These are phyloP conservation scores for Mucuna pruriens DNA, from an alignment of 306 rosid species.

Conservation along the genomic window DNA sequence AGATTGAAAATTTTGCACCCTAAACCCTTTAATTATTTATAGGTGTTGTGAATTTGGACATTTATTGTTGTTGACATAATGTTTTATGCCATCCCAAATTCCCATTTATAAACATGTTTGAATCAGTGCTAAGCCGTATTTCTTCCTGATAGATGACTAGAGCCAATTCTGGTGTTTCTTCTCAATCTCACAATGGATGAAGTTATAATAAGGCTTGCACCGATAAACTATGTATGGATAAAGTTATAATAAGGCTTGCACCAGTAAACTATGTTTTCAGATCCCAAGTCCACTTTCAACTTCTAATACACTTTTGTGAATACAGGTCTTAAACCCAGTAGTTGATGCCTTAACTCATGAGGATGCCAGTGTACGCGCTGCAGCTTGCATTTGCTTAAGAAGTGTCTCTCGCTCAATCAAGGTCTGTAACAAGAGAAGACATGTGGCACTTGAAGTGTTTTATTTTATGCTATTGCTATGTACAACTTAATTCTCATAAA, in stretches of 20 bases:
- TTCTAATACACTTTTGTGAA: conserved; percentile 30
- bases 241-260: conserved; percentile 19
- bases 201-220: conserved; percentile 27
- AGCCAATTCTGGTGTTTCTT: conserved; percentile 23
- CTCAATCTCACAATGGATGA: conserved; percentile 25
- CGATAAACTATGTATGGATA: not conserved
- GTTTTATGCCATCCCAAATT: conserved; percentile 13
- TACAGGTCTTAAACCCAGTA: conserved; percentile 65
- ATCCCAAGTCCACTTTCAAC: conserved; percentile 29
- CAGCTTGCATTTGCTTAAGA: conserved; percentile 95
- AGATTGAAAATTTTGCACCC: not conserved
- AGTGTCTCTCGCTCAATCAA: conserved; percentile 88
- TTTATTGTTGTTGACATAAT: conserved; percentile 2
- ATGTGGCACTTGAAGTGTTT: conserved; percentile 32
- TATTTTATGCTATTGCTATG: conserved; percentile 14
- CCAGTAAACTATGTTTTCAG: conserved; percentile 11
- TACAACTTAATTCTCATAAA: conserved; percentile 47
- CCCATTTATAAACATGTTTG: conserved; percentile 7
- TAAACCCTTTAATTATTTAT: not conserved
- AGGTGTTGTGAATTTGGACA: conserved; percentile 12
- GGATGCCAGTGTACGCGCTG: conserved; percentile 66
- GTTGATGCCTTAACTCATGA: conserved; percentile 72
- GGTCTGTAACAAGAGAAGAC: conserved; percentile 55
- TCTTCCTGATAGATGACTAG: conserved; percentile 26
- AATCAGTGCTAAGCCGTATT: conserved; percentile 22